Conservation (phyloP, 768 basidiomycete genomes). For the Paxillus involutus region DNA sequence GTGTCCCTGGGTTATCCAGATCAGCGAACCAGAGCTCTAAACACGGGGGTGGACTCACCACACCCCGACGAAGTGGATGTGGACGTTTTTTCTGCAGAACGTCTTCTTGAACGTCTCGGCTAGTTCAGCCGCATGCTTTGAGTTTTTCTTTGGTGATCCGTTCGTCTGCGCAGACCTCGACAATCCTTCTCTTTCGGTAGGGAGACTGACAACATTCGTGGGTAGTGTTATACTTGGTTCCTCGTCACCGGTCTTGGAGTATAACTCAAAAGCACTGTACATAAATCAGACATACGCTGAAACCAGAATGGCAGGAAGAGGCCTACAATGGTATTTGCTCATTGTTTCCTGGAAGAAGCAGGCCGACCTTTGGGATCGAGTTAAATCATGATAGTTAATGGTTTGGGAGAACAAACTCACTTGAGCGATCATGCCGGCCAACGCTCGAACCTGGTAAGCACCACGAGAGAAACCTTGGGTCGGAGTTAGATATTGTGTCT, state of each 20-base stretch:
- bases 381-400: no score
- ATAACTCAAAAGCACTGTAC: constrained; percentile 39
- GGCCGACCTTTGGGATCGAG: constrained; percentile 34
- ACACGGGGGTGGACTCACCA: constrained; percentile 31
- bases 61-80: constrained; percentile 44
- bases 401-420: constrained; percentile 17
- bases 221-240: constrained; percentile 9
- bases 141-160: constrained; percentile 8
- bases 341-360: constrained; percentile 40
- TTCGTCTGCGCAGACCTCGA: background rate
- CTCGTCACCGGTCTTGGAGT: constrained; percentile 25
- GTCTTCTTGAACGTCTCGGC: constrained; percentile 32
- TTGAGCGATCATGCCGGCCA: constrained; percentile 45
- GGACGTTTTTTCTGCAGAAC: constrained; percentile 34
- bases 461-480: constrained; percentile 46
- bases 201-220: constrained; percentile 10
- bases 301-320: background rate
- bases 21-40: background rate
- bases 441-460: constrained; percentile 43
- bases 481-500: background rate
- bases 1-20: constrained; percentile 37
- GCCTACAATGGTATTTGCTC: constrained; percentile 41
- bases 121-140: constrained; percentile 18
- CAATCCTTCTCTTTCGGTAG: background rate
- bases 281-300: background rate